A percentile compares a stretch with the other conserved stretches of the same genome.
Evolutionary conservation across 768 basidiomycete genomes (phyloP).

Genomic region (Russula brevipes): DNA sequence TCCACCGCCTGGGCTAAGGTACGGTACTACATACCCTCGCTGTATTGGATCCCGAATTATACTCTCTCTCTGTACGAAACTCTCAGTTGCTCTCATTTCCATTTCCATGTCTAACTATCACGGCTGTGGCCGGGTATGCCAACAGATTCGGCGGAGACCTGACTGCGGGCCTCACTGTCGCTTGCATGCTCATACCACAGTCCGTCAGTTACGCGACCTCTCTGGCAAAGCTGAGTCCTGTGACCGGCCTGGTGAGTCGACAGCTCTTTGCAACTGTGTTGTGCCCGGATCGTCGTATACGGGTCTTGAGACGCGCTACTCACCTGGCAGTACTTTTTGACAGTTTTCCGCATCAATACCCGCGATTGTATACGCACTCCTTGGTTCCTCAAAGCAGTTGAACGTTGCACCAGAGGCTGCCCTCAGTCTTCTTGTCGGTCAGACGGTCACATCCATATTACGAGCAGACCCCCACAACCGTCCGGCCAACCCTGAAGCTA

Average conservation of each 20-base stretch:
- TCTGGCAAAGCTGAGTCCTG: conserved; percentile 77
- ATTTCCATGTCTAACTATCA: conserved; percentile 29
- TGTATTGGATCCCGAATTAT: conserved; percentile 76
- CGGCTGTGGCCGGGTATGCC: conserved; percentile 28
- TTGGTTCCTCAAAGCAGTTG: conserved; percentile 78
- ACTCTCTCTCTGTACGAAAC: conserved; percentile 55
- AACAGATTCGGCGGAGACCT: conserved; percentile 60
- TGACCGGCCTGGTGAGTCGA: conserved; percentile 70
- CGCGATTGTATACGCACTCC: conserved; percentile 81
- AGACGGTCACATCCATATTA: conserved; percentile 70
- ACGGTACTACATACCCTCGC: conserved; percentile 73
- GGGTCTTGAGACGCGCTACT: neutral
- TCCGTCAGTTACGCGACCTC: conserved; percentile 90
- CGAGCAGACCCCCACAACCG: conserved; percentile 30
- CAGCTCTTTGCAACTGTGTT: neutral
- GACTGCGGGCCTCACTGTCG: conserved; percentile 82
- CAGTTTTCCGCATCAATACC: conserved; percentile 85
- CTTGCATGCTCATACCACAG: conserved; percentile 78
- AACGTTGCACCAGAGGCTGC: conserved; percentile 89
- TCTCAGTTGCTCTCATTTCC: conserved; percentile 4
- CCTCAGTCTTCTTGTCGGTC: conserved; percentile 79
- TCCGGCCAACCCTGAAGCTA: conserved; percentile 41
- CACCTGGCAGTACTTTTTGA: neutral
- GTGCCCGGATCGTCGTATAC: no score
- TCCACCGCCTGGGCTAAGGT: conserved; percentile 40